Evolutionary conservation across 129 eudicot genomes (phyloP), one percentile per base, ranked within the genome.

Genomic region (Apium graveolens): DNA sequence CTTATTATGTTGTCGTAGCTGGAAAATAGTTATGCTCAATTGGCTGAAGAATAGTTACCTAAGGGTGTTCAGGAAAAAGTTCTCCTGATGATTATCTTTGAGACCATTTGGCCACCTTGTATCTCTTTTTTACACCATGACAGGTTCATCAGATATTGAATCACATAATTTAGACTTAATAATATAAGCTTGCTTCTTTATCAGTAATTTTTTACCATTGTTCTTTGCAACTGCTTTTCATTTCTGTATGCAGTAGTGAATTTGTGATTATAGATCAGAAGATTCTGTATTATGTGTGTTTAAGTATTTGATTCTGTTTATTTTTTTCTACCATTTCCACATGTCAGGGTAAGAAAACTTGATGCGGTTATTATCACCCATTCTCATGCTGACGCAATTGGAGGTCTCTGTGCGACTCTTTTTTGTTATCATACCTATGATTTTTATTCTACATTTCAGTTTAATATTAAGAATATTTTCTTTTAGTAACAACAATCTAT

Each of bases 331-430:
- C 82, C 82, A 43, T 81, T 81, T 86, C 74, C 37, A 78, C 82
- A 60, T 90, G 80, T 85, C 97, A 95, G 99, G 89, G 88, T 92
- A 90, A 87, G 99, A 90, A 85, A 86, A 68, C 73, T 95, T 78
- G 97, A 95, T 83, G 99, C 99, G 29, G 99, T 95, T 86, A 73
- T 95, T 42, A 88, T 95, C 73, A 95, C 99, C 86, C 99, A 95
- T 90, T 95, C 99, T 66, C 72, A 66, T 66, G 72, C 72, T 29
- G 72, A 66, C 31, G 72, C 72, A 66, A 66, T 66, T 31, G 72
- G 72, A 66, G 72, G 72, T 66, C 72, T 66, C 72, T 66, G 72
- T 12, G 20, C 31, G 72, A 39, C 44, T 70, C 29, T 38, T 70
- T 70, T 39, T 69, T 63, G 73, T 78, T 82, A 55, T 51, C 74